Evolutionary conservation across 495 filamentous ascomycete species (phyloP).

Genomic region (Bathelium albidoporum): DNA sequence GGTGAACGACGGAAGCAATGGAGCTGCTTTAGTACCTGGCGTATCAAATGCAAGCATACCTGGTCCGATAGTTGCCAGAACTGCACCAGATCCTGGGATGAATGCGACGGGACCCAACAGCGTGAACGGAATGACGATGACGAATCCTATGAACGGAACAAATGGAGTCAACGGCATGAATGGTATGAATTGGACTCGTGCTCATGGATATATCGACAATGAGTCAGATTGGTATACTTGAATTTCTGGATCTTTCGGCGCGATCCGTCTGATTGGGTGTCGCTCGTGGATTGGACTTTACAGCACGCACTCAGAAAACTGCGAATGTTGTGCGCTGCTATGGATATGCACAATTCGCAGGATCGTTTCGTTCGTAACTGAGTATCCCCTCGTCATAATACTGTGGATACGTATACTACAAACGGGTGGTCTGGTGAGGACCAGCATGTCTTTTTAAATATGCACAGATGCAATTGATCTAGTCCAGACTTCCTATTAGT

Average conservation of each 20-base stretch:
- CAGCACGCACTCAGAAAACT: too few species aligned
- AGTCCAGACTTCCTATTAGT: too few species aligned
- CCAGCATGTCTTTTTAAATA: too few species aligned
- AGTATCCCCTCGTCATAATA: too few species aligned
- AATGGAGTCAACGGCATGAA: slow-evolving; percentile 9
- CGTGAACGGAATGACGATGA: background rate
- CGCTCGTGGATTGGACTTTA: background rate
- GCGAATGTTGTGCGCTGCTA: too few species aligned
- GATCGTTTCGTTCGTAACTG: too few species aligned
- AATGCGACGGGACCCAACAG: background rate
- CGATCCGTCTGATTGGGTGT: background rate
- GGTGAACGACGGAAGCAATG: slow-evolving; percentile 12
- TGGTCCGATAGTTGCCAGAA: background rate
- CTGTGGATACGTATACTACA: too few species aligned
- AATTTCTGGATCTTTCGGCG: background rate
- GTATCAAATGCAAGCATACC: slow-evolving; percentile 6
- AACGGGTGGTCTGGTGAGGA: too few species aligned
- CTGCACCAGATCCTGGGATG: background rate
- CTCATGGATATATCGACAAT: background rate
- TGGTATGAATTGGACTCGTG: slow-evolving; percentile 1
- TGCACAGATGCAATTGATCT: too few species aligned
- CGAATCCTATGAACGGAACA: background rate
- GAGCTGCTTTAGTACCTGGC: background rate
- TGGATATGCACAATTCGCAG: too few species aligned
- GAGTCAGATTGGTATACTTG: background rate